A percentile compares a stretch with the other conserved stretches of the same genome.
phyloP scores from a whole-genome alignment of 805 yeast genomes.

The Kluyveromyces lactis region DNA sequence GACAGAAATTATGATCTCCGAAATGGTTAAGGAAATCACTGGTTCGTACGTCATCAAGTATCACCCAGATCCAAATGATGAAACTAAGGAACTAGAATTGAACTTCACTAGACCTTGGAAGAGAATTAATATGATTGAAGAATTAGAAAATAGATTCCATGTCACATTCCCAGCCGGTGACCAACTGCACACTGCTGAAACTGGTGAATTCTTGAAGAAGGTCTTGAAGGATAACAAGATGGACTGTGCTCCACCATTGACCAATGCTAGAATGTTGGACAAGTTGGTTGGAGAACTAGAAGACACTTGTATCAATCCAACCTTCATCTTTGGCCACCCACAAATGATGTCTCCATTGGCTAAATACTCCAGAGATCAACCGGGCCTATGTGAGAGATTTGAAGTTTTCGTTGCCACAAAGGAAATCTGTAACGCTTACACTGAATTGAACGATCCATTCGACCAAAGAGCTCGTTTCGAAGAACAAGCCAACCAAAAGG shows the following conservation, averaged over 20 bases:
- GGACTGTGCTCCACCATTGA: constrained; percentile 84
- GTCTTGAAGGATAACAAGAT: constrained; percentile 70
- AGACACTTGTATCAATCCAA: constrained; percentile 91
- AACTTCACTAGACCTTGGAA: constrained; percentile 98
- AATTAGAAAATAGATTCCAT: constrained; percentile 75
- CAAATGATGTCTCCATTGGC: constrained; percentile 99
- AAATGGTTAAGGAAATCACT: constrained; percentile 93
- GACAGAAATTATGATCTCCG: constrained; percentile 90
- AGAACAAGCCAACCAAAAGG: constrained; percentile 98
- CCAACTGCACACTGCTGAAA: constrained; percentile 86
- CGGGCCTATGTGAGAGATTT: constrained; percentile 96
- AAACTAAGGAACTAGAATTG: constrained; percentile 66
- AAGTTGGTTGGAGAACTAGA: constrained; percentile 95
- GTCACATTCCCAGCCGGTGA: constrained; percentile 95
- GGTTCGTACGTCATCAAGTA: constrained; percentile 80
- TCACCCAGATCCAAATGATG: constrained; percentile 95
- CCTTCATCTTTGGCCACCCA: constrained; percentile 97
- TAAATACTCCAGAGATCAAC: constrained; percentile 82
- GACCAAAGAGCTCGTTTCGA: constrained; percentile 97
- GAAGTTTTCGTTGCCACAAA: constrained; percentile 98
- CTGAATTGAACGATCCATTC: constrained; percentile 97
- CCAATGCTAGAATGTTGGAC: constrained; percentile 98
- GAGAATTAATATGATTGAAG: constrained; percentile 95
- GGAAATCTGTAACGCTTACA: constrained; percentile 97
- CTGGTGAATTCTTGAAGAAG: constrained; percentile 81